These are phyloP conservation scores for Rhizoctonia solani DNA, from an alignment of 1,284 basidiomycete genomes.

Conservation along the genomic window DNA sequence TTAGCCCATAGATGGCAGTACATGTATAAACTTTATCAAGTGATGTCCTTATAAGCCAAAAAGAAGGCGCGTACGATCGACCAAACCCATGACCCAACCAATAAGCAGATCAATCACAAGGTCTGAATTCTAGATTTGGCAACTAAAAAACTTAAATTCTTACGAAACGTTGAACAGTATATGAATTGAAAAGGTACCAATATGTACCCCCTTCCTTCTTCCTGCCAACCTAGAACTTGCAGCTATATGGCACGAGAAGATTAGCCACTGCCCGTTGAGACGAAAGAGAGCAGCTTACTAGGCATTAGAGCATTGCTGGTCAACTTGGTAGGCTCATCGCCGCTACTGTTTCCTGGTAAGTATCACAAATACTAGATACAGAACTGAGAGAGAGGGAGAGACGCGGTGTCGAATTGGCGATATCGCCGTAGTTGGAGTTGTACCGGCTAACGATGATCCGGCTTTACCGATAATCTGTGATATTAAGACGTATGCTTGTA, in stretches of 20 bases:
- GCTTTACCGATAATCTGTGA: slow-evolving; percentile 10
- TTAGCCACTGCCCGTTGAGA: not conserved
- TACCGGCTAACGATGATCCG: slow-evolving; percentile 7
- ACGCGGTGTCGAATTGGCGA: slow-evolving; percentile 38
- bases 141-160: too few species aligned
- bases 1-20: too few species aligned
- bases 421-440: slow-evolving; percentile 38
- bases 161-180: too few species aligned
- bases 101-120: too few species aligned
- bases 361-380: slow-evolving; percentile 15
- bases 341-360: slow-evolving; percentile 28
- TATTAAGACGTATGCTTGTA: slow-evolving; percentile 15
- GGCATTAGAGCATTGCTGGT: slow-evolving; percentile 29
- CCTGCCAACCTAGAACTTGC: slow-evolving; percentile 28
- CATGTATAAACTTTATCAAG: too few species aligned
- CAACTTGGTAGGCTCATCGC: slow-evolving; percentile 31
- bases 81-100: too few species aligned
- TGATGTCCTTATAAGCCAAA: too few species aligned
- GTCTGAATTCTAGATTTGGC: too few species aligned
- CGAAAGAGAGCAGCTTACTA: slow-evolving; percentile 24
- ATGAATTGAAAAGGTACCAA: too few species aligned
- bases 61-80: too few species aligned
- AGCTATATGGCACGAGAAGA: not conserved
- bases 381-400: slow-evolving; percentile 10
- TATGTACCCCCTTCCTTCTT: too few species aligned